Evolutionary conservation across 2,329 filamentous ascomycete species (phyloP), one percentile per base, ranked within the genome.

Genomic region (Hymenoscyphus fraxineus): DNA sequence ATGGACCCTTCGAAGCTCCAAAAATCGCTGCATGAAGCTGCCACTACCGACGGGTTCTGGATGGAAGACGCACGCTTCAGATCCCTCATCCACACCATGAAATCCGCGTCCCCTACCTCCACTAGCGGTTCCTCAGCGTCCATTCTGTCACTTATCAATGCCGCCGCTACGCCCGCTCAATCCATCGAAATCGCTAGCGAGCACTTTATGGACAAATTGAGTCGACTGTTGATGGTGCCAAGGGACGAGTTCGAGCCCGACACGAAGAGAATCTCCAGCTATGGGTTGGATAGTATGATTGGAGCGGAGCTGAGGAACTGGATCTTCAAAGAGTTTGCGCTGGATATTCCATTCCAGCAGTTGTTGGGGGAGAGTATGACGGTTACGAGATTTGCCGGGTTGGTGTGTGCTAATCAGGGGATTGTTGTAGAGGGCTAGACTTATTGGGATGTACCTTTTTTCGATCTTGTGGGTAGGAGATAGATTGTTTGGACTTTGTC

Each of bases 221-320:
- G 35, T 35, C 35, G 35, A 35, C 9, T 35, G 35, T 35, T 35
- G 35, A 35, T 35, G 35, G 35, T 51, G 44, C 16, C 44, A n/a
- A n/a, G 16, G 13, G 78, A 81, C 38, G 80, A 81, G 59, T 75
- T 83, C 61, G 80, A 35, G 82, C 69, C 76, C 13, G 73, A 77
- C 59, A 77, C 74, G 2, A 77, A 69, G 56, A 79, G 71, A 57
- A 73, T 75, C 78, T 82, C 63, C 78, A 77, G 76, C 2, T 83
- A 83, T 61, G 70, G 70, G 16, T 54, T 72, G 19, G 70, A 72
- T 55, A 68, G 65, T 59, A 67, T 72, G 60, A 68, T 71, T 44
- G 70, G 67, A 6, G 67, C 70, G 13, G 69, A 69, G 13, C 57
- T 72, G 35, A 35, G 35, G 4, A 35, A 35, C 19, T 72, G 68